Base-by-base conservation (phyloP, 116 monocot species). In the Dioscorea cayenensis region DNA sequence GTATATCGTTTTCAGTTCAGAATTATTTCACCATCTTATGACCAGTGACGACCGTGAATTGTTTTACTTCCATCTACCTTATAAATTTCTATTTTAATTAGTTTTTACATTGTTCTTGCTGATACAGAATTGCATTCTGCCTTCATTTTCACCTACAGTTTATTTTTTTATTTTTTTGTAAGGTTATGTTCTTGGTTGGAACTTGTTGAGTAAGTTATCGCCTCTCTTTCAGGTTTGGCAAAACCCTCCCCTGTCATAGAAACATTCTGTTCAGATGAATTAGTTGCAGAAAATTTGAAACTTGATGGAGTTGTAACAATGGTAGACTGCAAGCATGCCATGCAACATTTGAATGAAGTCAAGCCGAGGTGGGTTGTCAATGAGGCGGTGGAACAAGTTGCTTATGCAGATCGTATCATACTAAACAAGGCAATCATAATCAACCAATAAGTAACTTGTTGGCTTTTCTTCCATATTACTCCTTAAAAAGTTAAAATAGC, bases 271-370 rank as follows among this genome's bases (percentile, higher is more conserved):
- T 86, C 95, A n/a, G 92, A 95, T 81, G 95, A 95, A 78, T 76
- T 95, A 77, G 85, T 95, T 70, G 69, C 92, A 66, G 73, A 65
- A 3, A 70, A 89, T 87, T 81, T 95, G 77, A 95, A 92, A 72
- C 92, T 95, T 85, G 95, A 95, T 82, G 92, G 92, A 65, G 95
- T 92, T 79, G 92, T 95, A 62, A 95, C 95, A 73, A 62, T 95
- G 83, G 92, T 95, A 10, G 95, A 95, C 73, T 91, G 87, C 77
- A 95, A 95, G 87, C 92, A 95, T 82, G 89, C 89, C 22, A 89
- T 87, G 85, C 89, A 77, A 70, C 95, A 92, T 87, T 55, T 95
- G 82, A 81, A 92, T 83, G 95, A 95, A 85, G 87, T 89, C 37
- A 95, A 95, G 75, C 81, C 90, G 65, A 89, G 95, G 74, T 95